Evolutionary conservation across 495 filamentous ascomycete genomes (phyloP).

Genomic region (Daldinia caldariorum): DNA sequence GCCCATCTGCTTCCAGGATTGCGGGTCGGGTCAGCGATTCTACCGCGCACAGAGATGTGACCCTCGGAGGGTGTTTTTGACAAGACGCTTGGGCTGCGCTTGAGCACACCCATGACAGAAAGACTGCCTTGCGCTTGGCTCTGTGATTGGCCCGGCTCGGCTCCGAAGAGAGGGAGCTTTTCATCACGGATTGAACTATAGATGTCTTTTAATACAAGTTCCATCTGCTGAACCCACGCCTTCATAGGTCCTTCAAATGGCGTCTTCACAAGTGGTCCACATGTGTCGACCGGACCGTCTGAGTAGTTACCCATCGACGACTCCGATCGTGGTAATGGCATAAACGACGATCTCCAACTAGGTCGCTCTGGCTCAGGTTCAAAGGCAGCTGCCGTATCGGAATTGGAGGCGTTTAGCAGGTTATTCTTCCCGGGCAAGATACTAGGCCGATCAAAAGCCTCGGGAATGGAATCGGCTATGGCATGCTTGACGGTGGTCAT

Average conservation of each 20-base stretch:
- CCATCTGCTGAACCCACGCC: constrained; percentile 90
- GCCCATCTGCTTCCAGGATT: constrained; percentile 76
- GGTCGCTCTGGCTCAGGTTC: constrained; percentile 59
- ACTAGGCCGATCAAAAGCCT: constrained; percentile 68
- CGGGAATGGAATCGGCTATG: constrained; percentile 73
- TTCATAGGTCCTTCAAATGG: constrained; percentile 80
- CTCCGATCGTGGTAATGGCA: constrained; percentile 56
- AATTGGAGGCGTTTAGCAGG: constrained; percentile 44
- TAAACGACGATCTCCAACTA: constrained; percentile 58
- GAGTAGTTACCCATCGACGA: constrained; percentile 52
- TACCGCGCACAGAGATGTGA: constrained; percentile 72
- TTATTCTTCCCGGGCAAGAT: constrained; percentile 54
- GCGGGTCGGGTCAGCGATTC: constrained; percentile 70
- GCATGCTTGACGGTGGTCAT: constrained; percentile 87
- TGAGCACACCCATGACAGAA: constrained; percentile 73
- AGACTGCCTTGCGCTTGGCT: constrained; percentile 56
- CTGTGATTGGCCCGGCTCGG: constrained; percentile 58
- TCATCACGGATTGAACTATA: constrained; percentile 89
- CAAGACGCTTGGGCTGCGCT: constrained; percentile 86
- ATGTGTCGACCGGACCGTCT: constrained; percentile 53
- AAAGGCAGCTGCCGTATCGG: constrained; percentile 46
- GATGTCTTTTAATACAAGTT: constrained; percentile 89
- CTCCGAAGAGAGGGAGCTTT: constrained; percentile 82
- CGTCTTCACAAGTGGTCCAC: constrained; percentile 77
- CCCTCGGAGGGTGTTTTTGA: constrained; percentile 88